Percentiles rank a stretch among this genome's conserved stretches.
Conservation (phyloP, 495 filamentous ascomycete species). For the Hypoxylon crocopeplum region DNA sequence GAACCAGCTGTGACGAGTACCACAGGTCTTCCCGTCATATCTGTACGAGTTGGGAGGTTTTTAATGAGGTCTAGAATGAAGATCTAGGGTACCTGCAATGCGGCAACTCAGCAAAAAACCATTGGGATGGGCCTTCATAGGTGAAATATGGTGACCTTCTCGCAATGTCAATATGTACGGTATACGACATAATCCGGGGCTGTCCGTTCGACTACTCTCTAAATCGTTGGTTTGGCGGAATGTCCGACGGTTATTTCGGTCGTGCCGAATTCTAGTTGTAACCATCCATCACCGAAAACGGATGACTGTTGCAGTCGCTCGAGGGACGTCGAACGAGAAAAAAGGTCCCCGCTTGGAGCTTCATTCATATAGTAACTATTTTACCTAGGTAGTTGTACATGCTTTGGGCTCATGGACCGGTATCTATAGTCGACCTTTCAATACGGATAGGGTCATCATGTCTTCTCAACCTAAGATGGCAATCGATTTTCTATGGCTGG, state of each 20-base stretch:
- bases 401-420: neutral
- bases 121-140: neutral
- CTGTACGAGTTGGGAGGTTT: neutral
- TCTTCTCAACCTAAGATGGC: neutral
- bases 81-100: neutral
- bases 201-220: no score
- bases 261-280: neutral
- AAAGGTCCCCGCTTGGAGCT: conserved; percentile 4
- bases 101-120: neutral
- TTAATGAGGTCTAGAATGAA: neutral
- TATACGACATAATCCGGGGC: no score
- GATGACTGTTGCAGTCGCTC: neutral
- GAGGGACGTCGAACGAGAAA: neutral
- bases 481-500: conserved; percentile 6
- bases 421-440: neutral
- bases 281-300: neutral
- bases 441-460: conserved; percentile 1
- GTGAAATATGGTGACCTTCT: neutral
- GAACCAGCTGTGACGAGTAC: conserved; percentile 60
- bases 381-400: neutral
- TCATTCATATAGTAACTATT: neutral
- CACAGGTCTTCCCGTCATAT: conserved; percentile 34
- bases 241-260: neutral
- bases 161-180: no score
- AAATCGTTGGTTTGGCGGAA: no score